phyloP scores from a whole-genome alignment of 805 yeast genomes.

The Pichia kluyveri region DNA sequence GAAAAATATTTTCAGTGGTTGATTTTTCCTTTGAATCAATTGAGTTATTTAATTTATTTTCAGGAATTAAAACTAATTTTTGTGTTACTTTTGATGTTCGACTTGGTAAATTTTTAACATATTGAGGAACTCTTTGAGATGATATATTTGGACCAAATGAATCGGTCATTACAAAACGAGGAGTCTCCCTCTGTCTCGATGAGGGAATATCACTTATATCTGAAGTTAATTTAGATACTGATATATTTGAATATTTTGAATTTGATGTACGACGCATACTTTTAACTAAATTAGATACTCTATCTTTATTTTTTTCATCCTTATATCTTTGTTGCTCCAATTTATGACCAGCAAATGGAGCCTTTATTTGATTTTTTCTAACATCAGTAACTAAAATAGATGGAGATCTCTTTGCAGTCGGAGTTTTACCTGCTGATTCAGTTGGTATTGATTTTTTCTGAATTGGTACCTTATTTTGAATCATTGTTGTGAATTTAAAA shows the following conservation, averaged over 20 bases:
- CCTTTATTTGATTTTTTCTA: constrained; percentile 46
- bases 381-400: constrained; percentile 90
- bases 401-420: constrained; percentile 79
- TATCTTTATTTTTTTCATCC: constrained; percentile 10
- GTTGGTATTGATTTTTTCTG: neutral
- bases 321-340: constrained; percentile 15
- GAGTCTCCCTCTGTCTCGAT: constrained; percentile 35
- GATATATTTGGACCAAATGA: constrained; percentile 14
- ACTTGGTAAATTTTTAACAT: constrained; percentile 49
- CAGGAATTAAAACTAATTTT: constrained; percentile 81
- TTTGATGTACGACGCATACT: constrained; percentile 16
- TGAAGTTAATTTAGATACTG: constrained; percentile 70
- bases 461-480: neutral
- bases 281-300: constrained; percentile 6
- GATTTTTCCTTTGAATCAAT: constrained; percentile 14
- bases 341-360: constrained; percentile 72
- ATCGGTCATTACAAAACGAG: constrained; percentile 13
- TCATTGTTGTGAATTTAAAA: neutral
- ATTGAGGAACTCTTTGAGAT: constrained; percentile 31
- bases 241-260: constrained; percentile 60
- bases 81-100: constrained; percentile 84
- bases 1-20: constrained; percentile 28
- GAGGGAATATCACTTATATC: constrained; percentile 85
- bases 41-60: constrained; percentile 23
- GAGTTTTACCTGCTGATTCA: neutral